phyloP scores from a whole-genome alignment of 305 asterid species.

The Fraxinus platypoda region DNA sequence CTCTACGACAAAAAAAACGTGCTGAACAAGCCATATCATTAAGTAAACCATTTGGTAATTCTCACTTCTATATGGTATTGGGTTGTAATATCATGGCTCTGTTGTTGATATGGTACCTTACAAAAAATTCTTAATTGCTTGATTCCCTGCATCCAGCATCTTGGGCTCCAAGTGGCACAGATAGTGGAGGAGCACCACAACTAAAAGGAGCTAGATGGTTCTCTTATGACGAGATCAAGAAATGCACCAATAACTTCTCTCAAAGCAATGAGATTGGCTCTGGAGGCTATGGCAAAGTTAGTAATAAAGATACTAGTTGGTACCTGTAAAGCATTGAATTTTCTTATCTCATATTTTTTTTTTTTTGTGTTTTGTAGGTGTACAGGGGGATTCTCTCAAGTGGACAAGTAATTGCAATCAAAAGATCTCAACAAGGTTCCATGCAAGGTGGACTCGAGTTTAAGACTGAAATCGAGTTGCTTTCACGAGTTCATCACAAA shows the following conservation, averaged over 20 bases:
- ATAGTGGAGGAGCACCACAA: constrained; percentile 95
- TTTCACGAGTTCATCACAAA: constrained; percentile 95
- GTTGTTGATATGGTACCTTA: not conserved
- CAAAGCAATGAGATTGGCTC: constrained; percentile 77
- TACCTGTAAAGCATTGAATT: not conserved
- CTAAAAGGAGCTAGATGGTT: constrained; percentile 97
- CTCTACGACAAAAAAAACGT: constrained; percentile 71
- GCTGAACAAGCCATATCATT: constrained; percentile 88
- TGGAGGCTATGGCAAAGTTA: constrained; percentile 96
- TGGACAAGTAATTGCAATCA: constrained; percentile 79
- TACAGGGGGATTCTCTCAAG: constrained; percentile 67
- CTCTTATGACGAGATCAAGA: constrained; percentile 89
- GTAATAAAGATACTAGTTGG: not conserved
- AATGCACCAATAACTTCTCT: constrained; percentile 74
- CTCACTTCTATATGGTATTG: constrained; percentile 1
- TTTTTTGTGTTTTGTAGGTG: constrained; percentile 46
- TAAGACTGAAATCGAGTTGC: constrained; percentile 93
- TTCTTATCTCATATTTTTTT: not conserved
- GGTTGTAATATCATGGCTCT: not conserved
- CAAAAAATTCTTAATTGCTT: constrained; percentile 11
- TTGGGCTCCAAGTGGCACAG: constrained; percentile 85
- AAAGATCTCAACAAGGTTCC: constrained; percentile 80
- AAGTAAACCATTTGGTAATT: constrained; percentile 81
- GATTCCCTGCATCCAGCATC: constrained; percentile 46
- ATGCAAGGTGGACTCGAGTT: constrained; percentile 89